Percentiles rank a stretch among this genome's conserved stretches.
Conservation (phyloP, 345 rosid species). For the Corchorus olitorius region DNA sequence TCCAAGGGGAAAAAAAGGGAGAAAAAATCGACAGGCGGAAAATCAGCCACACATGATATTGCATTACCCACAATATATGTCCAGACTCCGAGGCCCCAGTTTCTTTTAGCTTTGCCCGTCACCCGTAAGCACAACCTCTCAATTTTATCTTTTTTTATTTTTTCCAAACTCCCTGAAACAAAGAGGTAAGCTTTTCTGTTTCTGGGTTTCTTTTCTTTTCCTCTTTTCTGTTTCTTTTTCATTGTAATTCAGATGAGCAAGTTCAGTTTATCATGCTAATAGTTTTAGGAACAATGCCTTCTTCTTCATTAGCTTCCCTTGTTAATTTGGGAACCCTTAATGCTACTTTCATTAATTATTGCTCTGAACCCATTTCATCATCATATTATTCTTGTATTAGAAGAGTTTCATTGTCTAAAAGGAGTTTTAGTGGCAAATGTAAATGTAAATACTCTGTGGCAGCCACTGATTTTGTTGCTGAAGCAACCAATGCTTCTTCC, state of each 20-base stretch:
- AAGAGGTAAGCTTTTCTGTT: background rate
- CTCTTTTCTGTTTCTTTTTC: conserved; percentile 2
- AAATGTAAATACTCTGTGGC: conserved; percentile 87
- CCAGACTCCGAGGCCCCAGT: conserved; percentile 8
- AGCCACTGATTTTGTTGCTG: conserved; percentile 69
- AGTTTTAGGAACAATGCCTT: conserved; percentile 80
- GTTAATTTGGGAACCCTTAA: conserved; percentile 56
- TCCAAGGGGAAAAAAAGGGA: conserved; percentile 20
- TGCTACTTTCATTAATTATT: conserved; percentile 40
- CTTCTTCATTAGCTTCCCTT: conserved; percentile 72
- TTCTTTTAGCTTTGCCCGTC: background rate
- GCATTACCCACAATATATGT: conserved; percentile 31
- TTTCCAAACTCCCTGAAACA: background rate
- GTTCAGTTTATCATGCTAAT: conserved; percentile 42
- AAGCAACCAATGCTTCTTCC: conserved; percentile 60
- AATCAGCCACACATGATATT: conserved; percentile 56
- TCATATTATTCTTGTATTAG: conserved; percentile 42
- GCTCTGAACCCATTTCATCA: conserved; percentile 51
- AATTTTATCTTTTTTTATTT: conserved; percentile 9
- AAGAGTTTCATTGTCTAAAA: conserved; percentile 14
- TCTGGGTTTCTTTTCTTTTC: conserved; percentile 31
- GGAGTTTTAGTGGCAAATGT: conserved; percentile 68
- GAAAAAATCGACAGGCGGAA: conserved; percentile 49
- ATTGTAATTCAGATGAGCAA: background rate
- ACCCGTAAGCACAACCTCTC: conserved; percentile 6